Conservation (phyloP, 2,329 filamentous ascomycete genomes). For the Lachnellula willkommii region DNA sequence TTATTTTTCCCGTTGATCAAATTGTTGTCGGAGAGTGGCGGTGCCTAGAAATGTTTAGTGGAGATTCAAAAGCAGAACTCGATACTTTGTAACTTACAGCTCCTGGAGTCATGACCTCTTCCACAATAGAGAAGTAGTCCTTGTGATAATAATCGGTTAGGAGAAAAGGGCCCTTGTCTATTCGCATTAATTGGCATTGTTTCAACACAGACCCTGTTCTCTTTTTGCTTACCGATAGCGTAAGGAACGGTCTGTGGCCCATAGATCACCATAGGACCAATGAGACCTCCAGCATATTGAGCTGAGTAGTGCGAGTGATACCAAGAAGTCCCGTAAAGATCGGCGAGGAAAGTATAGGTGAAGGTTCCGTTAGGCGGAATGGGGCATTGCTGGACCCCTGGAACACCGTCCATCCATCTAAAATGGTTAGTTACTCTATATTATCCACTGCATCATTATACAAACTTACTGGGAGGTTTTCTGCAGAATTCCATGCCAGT, state of each 20-base stretch:
- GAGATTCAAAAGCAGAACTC: background rate
- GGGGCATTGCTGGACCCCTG: slow-evolving; percentile 56
- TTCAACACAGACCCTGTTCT: background rate
- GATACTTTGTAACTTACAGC: background rate
- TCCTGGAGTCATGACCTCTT: slow-evolving; percentile 32
- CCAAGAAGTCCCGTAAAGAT: slow-evolving; percentile 46
- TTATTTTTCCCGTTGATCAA: slow-evolving; percentile 21
- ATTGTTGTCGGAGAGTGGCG: slow-evolving; percentile 11
- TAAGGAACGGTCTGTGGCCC: slow-evolving; percentile 53
- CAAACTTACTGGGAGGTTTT: slow-evolving; percentile 17
- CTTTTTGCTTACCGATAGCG: slow-evolving; percentile 40
- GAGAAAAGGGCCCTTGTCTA: slow-evolving; percentile 47
- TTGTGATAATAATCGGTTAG: slow-evolving; percentile 35
- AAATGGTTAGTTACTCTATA: slow-evolving; percentile 19
- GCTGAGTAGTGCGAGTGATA: slow-evolving; percentile 55
- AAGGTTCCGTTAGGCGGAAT: slow-evolving; percentile 43
- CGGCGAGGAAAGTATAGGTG: slow-evolving; percentile 24
- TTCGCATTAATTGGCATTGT: slow-evolving; percentile 28
- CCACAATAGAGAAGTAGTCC: slow-evolving; percentile 42
- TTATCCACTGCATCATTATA: background rate
- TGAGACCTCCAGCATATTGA: slow-evolving; percentile 48
- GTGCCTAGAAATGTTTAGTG: background rate
- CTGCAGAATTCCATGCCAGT: slow-evolving; percentile 48
- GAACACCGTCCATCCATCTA: slow-evolving; percentile 37
- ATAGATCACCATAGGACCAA: slow-evolving; percentile 57